Evolutionary conservation across 1,284 basidiomycete genomes (phyloP).

Genomic region (Tausonia pullulans): DNA sequence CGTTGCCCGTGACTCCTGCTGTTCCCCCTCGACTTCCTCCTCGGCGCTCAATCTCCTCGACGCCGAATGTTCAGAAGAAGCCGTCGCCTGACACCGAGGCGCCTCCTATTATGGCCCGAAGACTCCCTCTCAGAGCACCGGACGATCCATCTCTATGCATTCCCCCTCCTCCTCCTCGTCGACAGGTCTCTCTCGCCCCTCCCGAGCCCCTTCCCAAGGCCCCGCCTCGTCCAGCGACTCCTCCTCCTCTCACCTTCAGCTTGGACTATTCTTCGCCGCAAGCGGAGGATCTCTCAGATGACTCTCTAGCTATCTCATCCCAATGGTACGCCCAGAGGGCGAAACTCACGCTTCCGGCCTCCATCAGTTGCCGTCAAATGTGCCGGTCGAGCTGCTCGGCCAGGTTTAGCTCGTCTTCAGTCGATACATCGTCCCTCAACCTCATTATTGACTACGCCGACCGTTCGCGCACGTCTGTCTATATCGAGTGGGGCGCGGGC

Average conservation of each 20-base stretch:
- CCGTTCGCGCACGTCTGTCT: not conserved
- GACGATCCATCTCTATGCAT: not conserved
- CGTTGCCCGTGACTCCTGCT: not conserved
- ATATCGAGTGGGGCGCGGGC: not conserved
- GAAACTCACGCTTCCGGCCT: not conserved
- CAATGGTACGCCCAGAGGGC: not conserved
- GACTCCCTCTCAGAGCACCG: not conserved
- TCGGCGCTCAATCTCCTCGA: not conserved
- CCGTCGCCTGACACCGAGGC: too few relatives aligned
- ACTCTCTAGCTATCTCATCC: not conserved
- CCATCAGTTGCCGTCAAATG: not conserved
- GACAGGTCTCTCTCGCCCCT: not conserved
- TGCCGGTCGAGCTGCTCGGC: not conserved
- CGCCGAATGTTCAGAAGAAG: too few relatives aligned
- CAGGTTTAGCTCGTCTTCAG: not conserved
- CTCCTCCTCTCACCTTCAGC: not conserved
- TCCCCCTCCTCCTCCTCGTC: constrained; percentile 2
- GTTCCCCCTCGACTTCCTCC: not conserved
- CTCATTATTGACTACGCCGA: not conserved
- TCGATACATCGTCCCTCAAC: not conserved
- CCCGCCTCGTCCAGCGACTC: not conserved
- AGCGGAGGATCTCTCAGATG: not conserved
- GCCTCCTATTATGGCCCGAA: too few relatives aligned
- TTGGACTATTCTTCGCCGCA: not conserved
- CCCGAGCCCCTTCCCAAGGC: not conserved